Percentiles rank a stretch among this genome's conserved stretches.
Evolutionary conservation across 2,329 filamentous ascomycete species (phyloP).

Genomic region (Ophiostoma australiae): DNA sequence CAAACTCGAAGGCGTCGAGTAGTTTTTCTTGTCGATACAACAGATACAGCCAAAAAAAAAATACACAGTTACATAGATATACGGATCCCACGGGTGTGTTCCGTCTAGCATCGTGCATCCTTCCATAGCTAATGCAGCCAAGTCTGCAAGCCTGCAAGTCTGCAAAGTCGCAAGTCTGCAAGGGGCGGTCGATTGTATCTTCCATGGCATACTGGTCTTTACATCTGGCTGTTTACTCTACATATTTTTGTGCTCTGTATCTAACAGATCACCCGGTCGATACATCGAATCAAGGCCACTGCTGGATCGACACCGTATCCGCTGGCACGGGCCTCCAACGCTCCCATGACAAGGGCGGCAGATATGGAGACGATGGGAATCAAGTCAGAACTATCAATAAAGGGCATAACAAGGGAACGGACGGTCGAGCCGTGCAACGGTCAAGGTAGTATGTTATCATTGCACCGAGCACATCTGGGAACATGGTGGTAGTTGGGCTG

Average conservation of each 20-base stretch:
- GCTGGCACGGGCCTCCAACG: background rate
- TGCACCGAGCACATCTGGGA: no score
- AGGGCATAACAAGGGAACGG: background rate
- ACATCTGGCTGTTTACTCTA: no score
- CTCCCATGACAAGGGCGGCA: background rate
- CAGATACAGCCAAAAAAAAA: background rate
- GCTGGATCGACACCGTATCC: slow-evolving; percentile 4
- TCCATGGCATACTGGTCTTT: background rate
- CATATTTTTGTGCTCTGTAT: background rate
- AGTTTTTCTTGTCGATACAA: no score
- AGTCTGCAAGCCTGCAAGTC: background rate
- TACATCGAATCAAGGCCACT: background rate
- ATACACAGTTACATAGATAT: background rate
- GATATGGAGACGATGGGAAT: background rate
- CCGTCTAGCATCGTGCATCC: slow-evolving; percentile 7
- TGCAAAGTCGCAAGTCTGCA: slow-evolving; percentile 11
- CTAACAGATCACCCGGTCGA: background rate
- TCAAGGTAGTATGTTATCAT: no score
- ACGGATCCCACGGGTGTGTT: slow-evolving; percentile 9
- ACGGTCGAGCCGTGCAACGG: background rate
- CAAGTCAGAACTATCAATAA: background rate
- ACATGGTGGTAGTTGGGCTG: no score
- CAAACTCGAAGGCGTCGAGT: no score
- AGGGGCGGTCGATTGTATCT: background rate
- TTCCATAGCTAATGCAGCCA: slow-evolving; percentile 10